These are phyloP conservation scores for Botrytis porri DNA, from an alignment of 2,329 filamentous ascomycete species.

Conservation along the genomic window DNA sequence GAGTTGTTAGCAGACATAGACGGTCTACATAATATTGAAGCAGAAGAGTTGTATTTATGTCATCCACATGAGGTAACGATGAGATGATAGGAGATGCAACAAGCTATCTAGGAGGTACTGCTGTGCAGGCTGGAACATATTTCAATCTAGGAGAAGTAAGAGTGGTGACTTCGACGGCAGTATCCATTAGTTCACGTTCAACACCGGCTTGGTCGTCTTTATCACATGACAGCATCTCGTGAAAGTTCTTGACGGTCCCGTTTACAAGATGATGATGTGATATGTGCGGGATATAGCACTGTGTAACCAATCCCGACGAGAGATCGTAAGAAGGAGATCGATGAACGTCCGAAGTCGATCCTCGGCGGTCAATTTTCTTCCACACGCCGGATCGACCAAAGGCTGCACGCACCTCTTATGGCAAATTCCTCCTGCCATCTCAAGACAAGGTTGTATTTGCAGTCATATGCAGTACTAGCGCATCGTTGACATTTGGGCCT, in stretches of 20 bases:
- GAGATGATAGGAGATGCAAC: background rate
- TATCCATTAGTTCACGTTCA: background rate
- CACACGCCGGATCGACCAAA: background rate
- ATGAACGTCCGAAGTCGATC: background rate
- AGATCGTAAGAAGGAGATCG: background rate
- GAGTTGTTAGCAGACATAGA: background rate
- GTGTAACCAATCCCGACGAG: background rate
- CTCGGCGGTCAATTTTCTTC: background rate
- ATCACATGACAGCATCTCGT: background rate
- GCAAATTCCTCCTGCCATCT: background rate
- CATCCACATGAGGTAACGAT: background rate
- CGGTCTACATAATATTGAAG: background rate
- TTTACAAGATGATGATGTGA: background rate
- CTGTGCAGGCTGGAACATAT: background rate
- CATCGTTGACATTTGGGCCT: background rate
- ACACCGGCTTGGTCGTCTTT: background rate
- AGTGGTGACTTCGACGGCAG: background rate
- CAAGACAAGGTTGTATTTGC: background rate
- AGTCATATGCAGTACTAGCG: background rate
- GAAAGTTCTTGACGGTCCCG: background rate
- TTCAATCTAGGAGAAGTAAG: background rate
- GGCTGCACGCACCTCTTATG: background rate
- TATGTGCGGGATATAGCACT: background rate
- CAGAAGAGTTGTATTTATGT: background rate
- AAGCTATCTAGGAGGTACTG: background rate